Conservation (phyloP, 495 filamentous ascomycete species). For the Amniculicola lignicola region DNA sequence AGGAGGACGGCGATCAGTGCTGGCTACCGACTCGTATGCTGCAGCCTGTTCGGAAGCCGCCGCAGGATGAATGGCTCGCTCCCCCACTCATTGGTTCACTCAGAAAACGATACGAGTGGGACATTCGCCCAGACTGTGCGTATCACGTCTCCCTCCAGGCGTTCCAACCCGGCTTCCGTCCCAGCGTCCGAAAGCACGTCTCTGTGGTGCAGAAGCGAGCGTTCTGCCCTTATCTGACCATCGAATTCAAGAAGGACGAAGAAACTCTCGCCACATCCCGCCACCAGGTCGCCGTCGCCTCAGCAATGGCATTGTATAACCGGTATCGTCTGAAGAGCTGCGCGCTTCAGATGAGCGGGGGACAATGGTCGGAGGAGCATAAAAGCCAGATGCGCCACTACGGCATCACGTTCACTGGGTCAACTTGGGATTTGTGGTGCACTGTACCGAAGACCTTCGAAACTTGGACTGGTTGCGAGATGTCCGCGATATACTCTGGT, state of each 20-base stretch:
- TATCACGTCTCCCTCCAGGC: slow-evolving; percentile 11
- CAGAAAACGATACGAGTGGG: slow-evolving; percentile 8
- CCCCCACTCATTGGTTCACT: background rate
- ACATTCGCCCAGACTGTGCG: slow-evolving; percentile 10
- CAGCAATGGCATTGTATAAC: slow-evolving; percentile 2
- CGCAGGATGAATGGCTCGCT: background rate
- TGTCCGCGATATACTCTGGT: background rate
- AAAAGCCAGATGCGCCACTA: background rate
- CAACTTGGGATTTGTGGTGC: background rate
- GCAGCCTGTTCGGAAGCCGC: background rate
- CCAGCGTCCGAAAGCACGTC: background rate
- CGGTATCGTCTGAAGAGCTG: background rate
- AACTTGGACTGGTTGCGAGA: slow-evolving; percentile 1
- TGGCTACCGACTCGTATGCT: background rate
- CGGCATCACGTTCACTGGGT: background rate
- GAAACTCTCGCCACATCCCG: background rate
- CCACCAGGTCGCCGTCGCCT: background rate
- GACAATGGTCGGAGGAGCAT: background rate
- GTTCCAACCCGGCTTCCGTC: slow-evolving; percentile 6
- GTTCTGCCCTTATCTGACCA: slow-evolving; percentile 4
- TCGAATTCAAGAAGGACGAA: slow-evolving; percentile 13
- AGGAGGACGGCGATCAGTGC: background rate
- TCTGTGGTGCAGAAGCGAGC: slow-evolving; percentile 2
- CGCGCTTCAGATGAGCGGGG: background rate
- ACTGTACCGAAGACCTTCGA: background rate